Evolutionary conservation across 2,329 filamentous ascomycete genomes (phyloP).

Genomic region (Pleoardoris graminearum): DNA sequence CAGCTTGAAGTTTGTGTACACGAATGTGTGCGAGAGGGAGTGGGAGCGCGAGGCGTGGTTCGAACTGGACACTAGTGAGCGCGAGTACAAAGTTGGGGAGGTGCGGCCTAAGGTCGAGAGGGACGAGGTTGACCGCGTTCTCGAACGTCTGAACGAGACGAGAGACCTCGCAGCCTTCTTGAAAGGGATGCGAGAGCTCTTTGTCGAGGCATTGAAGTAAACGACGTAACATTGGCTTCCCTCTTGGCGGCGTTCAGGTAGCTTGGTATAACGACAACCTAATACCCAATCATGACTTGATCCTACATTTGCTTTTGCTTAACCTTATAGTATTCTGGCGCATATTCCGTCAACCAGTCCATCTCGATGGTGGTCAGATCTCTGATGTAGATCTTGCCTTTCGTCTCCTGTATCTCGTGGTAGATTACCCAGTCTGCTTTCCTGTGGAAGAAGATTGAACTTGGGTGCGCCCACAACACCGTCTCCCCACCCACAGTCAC

Average conservation of each 20-base stretch:
- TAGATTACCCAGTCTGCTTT: conserved; percentile 98
- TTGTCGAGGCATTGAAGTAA: conserved; percentile 60
- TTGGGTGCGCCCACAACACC: conserved; percentile 84
- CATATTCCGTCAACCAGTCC: conserved; percentile 88
- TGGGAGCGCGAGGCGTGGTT: conserved; percentile 93
- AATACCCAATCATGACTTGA: conserved; percentile 9
- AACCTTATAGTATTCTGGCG: conserved; percentile 63
- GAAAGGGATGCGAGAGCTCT: conserved; percentile 81
- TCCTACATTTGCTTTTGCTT: conserved; percentile 23
- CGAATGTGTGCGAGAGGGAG: conserved; percentile 81
- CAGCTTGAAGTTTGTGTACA: conserved; percentile 86
- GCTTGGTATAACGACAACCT: background rate
- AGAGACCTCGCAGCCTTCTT: conserved; percentile 72
- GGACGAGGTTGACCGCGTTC: conserved; percentile 74
- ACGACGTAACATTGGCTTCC: background rate
- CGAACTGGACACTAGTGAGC: conserved; percentile 77
- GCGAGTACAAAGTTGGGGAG: conserved; percentile 83
- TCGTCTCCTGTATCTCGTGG: conserved; percentile 88
- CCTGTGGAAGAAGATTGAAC: conserved; percentile 90
- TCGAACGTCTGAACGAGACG: conserved; percentile 80
- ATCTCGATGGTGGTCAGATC: conserved; percentile 95
- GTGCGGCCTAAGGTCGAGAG: conserved; percentile 80
- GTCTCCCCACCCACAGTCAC: conserved; percentile 79
- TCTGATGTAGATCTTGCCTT: conserved; percentile 84
- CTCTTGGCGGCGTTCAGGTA: background rate